Conservation (phyloP, 257 asterid genomes). For the Linaria vulgaris region DNA sequence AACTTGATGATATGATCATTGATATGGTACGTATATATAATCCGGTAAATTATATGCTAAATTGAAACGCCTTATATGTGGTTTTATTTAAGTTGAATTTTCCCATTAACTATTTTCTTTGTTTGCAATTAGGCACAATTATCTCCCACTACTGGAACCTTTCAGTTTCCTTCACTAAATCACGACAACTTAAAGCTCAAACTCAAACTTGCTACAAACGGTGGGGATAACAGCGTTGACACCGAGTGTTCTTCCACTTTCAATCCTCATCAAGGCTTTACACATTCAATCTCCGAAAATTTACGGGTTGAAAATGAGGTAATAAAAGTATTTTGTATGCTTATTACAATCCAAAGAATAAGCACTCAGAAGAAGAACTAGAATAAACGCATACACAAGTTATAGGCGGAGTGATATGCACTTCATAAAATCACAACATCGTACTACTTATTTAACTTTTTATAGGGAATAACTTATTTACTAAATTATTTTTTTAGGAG, state of each 20-base stretch:
- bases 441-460: no score
- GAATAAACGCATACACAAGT: no score
- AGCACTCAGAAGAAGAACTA: no score
- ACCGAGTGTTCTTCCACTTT: conserved; percentile 21
- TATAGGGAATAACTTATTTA: no score
- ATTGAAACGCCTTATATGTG: background rate
- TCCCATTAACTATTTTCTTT: background rate
- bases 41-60: no score
- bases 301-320: conserved; percentile 28
- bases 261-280: conserved; percentile 20
- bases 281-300: background rate
- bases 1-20: no score
- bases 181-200: conserved; percentile 31
- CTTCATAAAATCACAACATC: no score
- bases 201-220: conserved; percentile 21
- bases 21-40: no score
- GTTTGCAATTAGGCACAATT: conserved; percentile 32
- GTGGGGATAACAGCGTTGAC: conserved; percentile 16
- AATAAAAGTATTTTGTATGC: background rate
- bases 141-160: conserved; percentile 75
- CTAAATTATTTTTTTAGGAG: no score
- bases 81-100: background rate
- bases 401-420: no score
- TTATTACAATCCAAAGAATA: no score
- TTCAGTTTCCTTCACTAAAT: conserved; percentile 33